These are phyloP conservation scores for Zygoascus sp. DNA, from an alignment of 1,139 yeast genomes.

Conservation along the genomic window DNA sequence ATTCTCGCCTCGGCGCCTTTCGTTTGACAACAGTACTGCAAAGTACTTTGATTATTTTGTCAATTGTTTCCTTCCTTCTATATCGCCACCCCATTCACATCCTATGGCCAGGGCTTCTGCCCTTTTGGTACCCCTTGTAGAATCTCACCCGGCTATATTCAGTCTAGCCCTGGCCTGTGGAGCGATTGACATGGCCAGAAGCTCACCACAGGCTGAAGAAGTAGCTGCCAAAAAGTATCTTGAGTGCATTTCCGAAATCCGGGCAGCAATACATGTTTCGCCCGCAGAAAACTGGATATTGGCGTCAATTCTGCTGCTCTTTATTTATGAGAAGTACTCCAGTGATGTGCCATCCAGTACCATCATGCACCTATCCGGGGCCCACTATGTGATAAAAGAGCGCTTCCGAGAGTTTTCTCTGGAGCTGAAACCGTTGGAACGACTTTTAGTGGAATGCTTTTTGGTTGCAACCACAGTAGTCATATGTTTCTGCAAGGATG, in stretches of 20 bases:
- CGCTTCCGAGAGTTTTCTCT: not conserved
- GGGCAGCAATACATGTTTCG: not conserved
- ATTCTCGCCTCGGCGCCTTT: no score
- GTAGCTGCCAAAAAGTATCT: not conserved
- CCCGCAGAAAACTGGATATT: slow-evolving; percentile 6
- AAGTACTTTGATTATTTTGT: slow-evolving; percentile 2
- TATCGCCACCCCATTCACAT: slow-evolving; percentile 6
- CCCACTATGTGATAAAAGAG: not conserved
- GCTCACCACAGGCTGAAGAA: not conserved
- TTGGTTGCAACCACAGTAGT: not conserved
- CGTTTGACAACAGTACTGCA: not conserved
- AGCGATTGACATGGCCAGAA: slow-evolving; percentile 5
- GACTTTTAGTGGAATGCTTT: slow-evolving; percentile 2
- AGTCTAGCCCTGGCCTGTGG: slow-evolving; percentile 10
- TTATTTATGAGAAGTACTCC: not conserved
- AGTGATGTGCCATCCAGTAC: not conserved
- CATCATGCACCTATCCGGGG: slow-evolving; percentile 2
- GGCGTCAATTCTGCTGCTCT: slow-evolving; percentile 1
- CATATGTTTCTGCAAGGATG: not conserved
- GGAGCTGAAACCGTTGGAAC: not conserved
- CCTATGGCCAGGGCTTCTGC: not conserved
- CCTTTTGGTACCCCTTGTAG: slow-evolving; percentile 5
- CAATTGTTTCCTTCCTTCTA: slow-evolving; percentile 3
- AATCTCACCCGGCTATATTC: not conserved
- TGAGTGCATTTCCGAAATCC: not conserved